phyloP scores from a whole-genome alignment of 176 grass and related monocot genomes.

The Guadua angustifolia region DNA sequence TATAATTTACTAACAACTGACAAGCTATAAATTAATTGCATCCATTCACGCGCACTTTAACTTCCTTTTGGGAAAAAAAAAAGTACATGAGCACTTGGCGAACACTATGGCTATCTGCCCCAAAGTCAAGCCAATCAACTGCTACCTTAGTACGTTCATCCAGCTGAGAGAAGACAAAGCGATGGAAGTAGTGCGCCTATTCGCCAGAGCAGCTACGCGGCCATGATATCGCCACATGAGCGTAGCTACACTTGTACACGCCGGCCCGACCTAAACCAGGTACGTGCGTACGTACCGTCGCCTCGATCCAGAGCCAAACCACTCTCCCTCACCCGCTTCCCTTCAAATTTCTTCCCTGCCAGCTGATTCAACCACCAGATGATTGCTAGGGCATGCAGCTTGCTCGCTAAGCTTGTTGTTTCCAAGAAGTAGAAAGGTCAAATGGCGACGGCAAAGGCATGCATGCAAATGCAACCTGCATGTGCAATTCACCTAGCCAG shows the following conservation, averaged over 20 bases:
- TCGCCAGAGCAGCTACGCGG: neutral
- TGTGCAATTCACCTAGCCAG: neutral
- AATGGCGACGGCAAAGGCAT: conserved; percentile 11
- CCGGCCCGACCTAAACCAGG: neutral
- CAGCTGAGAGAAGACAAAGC: neutral
- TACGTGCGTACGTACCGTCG: neutral
- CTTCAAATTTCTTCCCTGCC: neutral
- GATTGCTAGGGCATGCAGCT: neutral
- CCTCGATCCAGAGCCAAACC: neutral
- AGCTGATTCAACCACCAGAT: neutral
- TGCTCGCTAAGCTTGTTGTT: conserved; percentile 29
- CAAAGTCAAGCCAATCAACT: neutral
- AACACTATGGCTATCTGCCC: neutral
- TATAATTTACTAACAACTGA: no score
- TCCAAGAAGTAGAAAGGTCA: conserved; percentile 33
- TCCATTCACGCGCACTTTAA: neutral
- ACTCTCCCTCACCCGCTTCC: neutral
- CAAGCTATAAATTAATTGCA: no score
- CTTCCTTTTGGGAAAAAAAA: neutral
- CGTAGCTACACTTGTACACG: neutral
- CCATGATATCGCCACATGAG: neutral
- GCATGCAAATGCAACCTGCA: neutral
- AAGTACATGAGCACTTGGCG: neutral
- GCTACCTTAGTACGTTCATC: neutral
- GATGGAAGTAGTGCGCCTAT: neutral